Evolutionary conservation across 2,329 filamentous ascomycete species (phyloP), one percentile per base, ranked within the genome.

Genomic region (Zymoseptoria pseudotritici): DNA sequence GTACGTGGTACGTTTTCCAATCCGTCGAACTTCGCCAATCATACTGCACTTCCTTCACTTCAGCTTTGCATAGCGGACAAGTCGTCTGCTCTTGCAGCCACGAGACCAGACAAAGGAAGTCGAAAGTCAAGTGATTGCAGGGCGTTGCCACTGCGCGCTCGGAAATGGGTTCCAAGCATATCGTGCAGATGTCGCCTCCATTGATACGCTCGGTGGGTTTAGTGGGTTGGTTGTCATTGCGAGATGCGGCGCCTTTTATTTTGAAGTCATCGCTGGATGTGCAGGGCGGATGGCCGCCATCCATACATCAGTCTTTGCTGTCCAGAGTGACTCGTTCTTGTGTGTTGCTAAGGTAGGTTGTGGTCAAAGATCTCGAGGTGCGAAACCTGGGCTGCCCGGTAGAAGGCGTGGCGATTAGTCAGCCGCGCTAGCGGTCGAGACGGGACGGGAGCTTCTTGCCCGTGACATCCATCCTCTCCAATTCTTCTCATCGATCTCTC

Each of bases 71-170:
- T 56, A 97, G 79, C 19, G 93, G 92, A 70, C 92, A 97, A 54
- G 79, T 82, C 0, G 86, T 79, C 9, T 83, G 83, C 64, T 88
- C 80, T 66, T 91, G 82, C 4, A 96, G 78, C 92, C 93, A 97
- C 74, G 82, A 91, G 21, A 87, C 76, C 5, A 96, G 82, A 73
- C 92, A 97, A 11, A 90, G 73, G 70, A 91, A 95, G 78, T 97
- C 91, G 72, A 95, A 96, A 66, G 86, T 85, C 59, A 79, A 76
- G 77, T 97, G 92, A 50, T 83, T 82, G 78, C 92, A 97, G 7
- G 92, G 91, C 20, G 82, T 77, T 7, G 89, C 84, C 55, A 87
- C 79, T 63, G 89, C 91, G 56, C 83, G 77, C 68, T 94, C 89
- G 9, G 85, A 84, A 69, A 96, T 80, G 57, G 77, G 71, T 59